Percentiles rank a stretch among this genome's conserved stretches.
These are phyloP conservation scores for Fragilariopsis cylindrus DNA, from an alignment of 108 stramenopile species.

Conservation along the genomic window DNA sequence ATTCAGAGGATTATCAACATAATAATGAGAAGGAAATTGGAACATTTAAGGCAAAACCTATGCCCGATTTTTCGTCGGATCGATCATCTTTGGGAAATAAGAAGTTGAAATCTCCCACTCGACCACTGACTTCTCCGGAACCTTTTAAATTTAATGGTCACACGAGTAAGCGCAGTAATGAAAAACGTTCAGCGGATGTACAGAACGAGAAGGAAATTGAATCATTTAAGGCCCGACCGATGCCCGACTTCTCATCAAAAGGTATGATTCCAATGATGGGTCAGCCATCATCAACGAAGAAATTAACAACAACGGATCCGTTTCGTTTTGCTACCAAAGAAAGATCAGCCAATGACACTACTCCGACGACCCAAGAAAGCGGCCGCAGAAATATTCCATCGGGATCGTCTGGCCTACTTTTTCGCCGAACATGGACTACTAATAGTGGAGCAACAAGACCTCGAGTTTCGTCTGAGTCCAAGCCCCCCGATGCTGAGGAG, in stretches of 20 bases:
- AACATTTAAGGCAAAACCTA: conserved; percentile 19
- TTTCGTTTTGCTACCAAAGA: background rate
- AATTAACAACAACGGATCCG: no score
- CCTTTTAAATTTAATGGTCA: conserved; percentile 27
- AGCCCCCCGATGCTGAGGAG: conserved; percentile 7
- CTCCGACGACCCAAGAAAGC: background rate
- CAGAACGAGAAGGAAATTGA: conserved; percentile 2
- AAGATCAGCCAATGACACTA: background rate
- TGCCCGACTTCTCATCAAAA: conserved; percentile 30
- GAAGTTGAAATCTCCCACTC: background rate
- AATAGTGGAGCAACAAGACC: background rate
- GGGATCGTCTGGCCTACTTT: conserved; percentile 10
- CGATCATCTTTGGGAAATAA: background rate
- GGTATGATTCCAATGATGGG: background rate
- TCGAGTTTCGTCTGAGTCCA: background rate
- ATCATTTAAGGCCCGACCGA: conserved; percentile 31
- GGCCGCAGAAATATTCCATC: conserved; percentile 1
- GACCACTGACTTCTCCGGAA: conserved; percentile 30
- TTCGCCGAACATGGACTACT: background rate
- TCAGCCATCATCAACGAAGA: no score
- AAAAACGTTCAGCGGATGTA: background rate
- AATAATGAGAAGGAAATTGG: background rate
- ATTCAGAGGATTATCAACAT: background rate
- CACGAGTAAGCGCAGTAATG: background rate
- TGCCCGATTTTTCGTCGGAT: conserved; percentile 1